Evolutionary conservation across 176 grass and related monocot genomes (phyloP).

Genomic region (Alloteropsis semialata): DNA sequence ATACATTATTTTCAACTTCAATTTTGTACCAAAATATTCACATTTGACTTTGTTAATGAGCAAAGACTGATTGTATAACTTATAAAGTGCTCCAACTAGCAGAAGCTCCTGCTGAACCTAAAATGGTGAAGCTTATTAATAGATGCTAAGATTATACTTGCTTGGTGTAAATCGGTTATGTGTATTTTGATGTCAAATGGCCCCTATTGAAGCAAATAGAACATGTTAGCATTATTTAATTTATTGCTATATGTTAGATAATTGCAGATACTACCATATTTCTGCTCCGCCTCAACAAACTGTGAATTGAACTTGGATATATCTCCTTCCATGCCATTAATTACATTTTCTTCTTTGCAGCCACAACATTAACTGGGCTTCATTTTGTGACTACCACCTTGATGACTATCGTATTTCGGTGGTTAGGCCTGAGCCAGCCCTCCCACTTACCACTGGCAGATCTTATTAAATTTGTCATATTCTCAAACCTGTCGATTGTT

Average conservation of each 20-base stretch:
- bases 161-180: neutral
- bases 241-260: neutral
- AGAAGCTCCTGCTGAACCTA: neutral
- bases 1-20: neutral
- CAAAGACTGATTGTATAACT: neutral
- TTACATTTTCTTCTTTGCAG: constrained; percentile 39
- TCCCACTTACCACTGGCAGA: constrained; percentile 70
- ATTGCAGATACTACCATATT: neutral
- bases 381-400: constrained; percentile 84
- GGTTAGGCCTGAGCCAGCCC: constrained; percentile 65
- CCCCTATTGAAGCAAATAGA: neutral
- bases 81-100: neutral
- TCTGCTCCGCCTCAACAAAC: neutral
- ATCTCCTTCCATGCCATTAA: neutral
- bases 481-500: constrained; percentile 62
- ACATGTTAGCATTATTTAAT: neutral
- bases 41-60: neutral
- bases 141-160: neutral
- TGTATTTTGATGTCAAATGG: neutral
- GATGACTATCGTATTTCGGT: constrained; percentile 68
- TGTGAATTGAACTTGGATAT: neutral
- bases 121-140: neutral
- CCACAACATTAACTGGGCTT: constrained; percentile 76
- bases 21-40: neutral
- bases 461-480: constrained; percentile 76